Evolutionary conservation across 345 rosid genomes (phyloP).

Genomic region (Salix brachista): DNA sequence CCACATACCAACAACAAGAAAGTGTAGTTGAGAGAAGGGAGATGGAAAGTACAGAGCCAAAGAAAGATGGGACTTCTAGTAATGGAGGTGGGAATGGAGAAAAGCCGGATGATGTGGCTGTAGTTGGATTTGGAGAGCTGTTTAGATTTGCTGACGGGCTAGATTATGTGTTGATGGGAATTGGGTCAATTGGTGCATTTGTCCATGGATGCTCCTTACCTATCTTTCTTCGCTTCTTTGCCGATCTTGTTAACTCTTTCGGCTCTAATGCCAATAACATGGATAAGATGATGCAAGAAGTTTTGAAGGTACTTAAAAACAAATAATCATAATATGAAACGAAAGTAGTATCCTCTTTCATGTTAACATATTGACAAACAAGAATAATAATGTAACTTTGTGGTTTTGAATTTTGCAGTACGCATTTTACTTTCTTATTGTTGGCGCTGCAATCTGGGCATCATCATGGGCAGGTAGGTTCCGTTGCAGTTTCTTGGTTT

Average conservation of each 20-base stretch:
- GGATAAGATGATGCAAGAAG: conserved; percentile 97
- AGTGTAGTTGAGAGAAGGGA: conserved; percentile 22
- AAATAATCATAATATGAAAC: neutral
- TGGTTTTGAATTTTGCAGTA: conserved; percentile 50
- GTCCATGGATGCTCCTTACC: conserved; percentile 95
- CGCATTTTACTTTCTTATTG: conserved; percentile 92
- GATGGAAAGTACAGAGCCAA: conserved; percentile 60
- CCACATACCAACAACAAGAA: conserved; percentile 14
- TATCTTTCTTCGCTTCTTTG: conserved; percentile 89
- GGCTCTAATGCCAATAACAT: conserved; percentile 86
- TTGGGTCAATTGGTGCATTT: conserved; percentile 91
- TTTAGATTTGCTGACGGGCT: conserved; percentile 96
- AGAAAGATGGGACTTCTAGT: conserved; percentile 15
- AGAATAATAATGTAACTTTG: neutral
- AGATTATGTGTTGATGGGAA: conserved; percentile 89
- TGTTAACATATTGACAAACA: neutral
- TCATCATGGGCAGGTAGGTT: conserved; percentile 96
- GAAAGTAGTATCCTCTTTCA: neutral
- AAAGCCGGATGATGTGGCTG: conserved; percentile 46
- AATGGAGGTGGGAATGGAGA: conserved; percentile 23
- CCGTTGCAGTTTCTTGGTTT: conserved; percentile 6
- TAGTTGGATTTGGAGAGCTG: conserved; percentile 71
- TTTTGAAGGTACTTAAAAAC: conserved; percentile 60
- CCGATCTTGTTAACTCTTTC: conserved; percentile 97
- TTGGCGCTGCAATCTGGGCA: conserved; percentile 99